A percentile compares a stretch with the other conserved stretches of the same genome.
Evolutionary conservation across 768 basidiomycete species (phyloP).

Genomic region (Hypholoma sublateritium): DNA sequence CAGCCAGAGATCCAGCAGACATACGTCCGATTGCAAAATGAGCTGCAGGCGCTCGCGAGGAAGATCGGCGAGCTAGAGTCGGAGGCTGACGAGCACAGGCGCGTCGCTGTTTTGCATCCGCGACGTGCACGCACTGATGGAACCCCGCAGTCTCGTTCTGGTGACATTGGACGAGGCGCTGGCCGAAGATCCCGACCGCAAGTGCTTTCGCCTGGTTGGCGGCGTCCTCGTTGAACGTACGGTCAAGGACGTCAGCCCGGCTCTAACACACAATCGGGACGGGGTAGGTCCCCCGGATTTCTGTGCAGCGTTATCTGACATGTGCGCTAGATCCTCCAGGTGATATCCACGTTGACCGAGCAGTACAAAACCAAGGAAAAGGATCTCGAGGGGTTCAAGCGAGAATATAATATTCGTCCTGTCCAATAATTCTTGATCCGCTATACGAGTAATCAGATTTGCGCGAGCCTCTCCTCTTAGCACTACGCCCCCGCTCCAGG

Average conservation of each 20-base stretch:
- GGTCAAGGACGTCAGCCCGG: constrained; percentile 91
- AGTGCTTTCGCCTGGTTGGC: constrained; percentile 95
- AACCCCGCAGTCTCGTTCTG: constrained; percentile 70
- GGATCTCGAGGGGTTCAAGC: constrained; percentile 79
- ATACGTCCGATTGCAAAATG: constrained; percentile 81
- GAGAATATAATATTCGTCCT: constrained; percentile 73
- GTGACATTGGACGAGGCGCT: constrained; percentile 82
- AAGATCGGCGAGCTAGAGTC: constrained; percentile 97
- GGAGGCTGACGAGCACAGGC: constrained; percentile 96
- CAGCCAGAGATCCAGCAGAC: constrained; percentile 83
- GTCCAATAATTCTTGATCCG: constrained; percentile 27
- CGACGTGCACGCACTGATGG: not conserved
- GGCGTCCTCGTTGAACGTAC: constrained; percentile 95
- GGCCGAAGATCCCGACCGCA: constrained; percentile 82
- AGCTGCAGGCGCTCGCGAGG: constrained; percentile 85
- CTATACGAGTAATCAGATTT: not conserved
- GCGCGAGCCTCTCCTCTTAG: not conserved
- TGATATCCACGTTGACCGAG: constrained; percentile 72
- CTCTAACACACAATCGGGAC: constrained; percentile 84
- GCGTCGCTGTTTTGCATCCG: constrained; percentile 26
- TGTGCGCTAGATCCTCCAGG: constrained; percentile 70
- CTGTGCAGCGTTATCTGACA: constrained; percentile 12
- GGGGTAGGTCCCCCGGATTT: constrained; percentile 54
- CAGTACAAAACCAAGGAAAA: constrained; percentile 90
- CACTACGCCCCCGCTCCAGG: too few relatives aligned